A percentile compares a stretch with the other conserved stretches of the same genome.
phyloP scores from a whole-genome alignment of 345 rosid genomes.

The Citrus sp. region DNA sequence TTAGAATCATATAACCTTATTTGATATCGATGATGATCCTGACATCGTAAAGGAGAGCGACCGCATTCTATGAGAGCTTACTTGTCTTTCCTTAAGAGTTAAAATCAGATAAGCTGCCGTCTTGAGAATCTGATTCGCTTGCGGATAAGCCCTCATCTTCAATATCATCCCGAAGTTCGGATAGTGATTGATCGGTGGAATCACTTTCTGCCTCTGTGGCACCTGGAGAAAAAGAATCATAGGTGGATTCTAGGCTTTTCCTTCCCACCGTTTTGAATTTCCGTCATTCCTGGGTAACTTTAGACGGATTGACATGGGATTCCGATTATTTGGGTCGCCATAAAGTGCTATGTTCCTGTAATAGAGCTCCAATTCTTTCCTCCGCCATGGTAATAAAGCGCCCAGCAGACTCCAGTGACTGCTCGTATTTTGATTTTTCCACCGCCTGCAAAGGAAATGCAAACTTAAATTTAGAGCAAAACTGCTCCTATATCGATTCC shows the following conservation, averaged over 20 bases:
- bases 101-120: slow-evolving; percentile 3
- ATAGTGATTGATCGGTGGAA: slow-evolving; percentile 16
- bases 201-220: slow-evolving; percentile 27
- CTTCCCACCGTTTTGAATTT: slow-evolving; percentile 15
- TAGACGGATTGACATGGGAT: slow-evolving; percentile 38
- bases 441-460: slow-evolving; percentile 49
- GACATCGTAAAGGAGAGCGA: background rate
- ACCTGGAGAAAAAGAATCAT: slow-evolving; percentile 14
- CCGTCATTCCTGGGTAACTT: slow-evolving; percentile 27
- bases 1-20: background rate
- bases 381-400: slow-evolving; percentile 63
- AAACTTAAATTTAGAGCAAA: background rate
- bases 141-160: slow-evolving; percentile 16
- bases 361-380: slow-evolving; percentile 79
- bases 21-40: background rate
- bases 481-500: background rate
- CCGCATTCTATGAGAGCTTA: background rate
- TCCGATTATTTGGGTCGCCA: slow-evolving; percentile 56
- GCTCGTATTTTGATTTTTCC: slow-evolving; percentile 83
- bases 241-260: slow-evolving; percentile 5
- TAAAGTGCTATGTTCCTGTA: slow-evolving; percentile 67
- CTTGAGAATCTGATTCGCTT: slow-evolving; percentile 30
- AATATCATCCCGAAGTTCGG: slow-evolving; percentile 33
- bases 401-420: slow-evolving; percentile 76
- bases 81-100: background rate